These are phyloP conservation scores for Pharnaceum exiguum DNA, from an alignment of 148 eudicot species.

Conservation along the genomic window DNA sequence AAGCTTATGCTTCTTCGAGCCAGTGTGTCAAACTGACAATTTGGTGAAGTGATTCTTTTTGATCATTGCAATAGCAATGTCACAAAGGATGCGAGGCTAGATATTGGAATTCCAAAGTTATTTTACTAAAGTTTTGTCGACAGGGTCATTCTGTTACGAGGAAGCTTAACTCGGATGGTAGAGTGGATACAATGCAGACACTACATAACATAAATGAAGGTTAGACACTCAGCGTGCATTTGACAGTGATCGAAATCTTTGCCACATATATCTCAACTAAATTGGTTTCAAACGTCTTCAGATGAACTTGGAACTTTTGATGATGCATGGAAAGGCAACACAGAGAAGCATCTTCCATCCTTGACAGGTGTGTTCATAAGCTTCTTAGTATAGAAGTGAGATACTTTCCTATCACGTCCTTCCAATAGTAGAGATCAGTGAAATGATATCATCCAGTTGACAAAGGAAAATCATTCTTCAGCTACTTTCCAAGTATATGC, in stretches of 20 bases:
- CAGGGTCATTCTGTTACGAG: slow-evolving; percentile 80
- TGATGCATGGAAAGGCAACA: slow-evolving; percentile 67
- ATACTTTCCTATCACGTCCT: neutral
- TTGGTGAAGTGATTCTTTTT: neutral
- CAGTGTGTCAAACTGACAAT: neutral
- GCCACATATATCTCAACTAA: neutral
- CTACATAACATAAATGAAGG: slow-evolving; percentile 83
- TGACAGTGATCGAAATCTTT: too few relatives aligned
- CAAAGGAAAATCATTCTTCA: too few relatives aligned
- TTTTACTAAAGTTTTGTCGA: slow-evolving; percentile 1
- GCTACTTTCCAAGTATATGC: too few relatives aligned
- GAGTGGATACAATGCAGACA: slow-evolving; percentile 67
- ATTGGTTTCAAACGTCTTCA: slow-evolving; percentile 15
- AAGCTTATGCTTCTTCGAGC: neutral
- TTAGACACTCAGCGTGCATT: slow-evolving; percentile 8
- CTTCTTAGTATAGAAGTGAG: too few relatives aligned
- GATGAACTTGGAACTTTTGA: slow-evolving; percentile 78
- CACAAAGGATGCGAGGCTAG: too few relatives aligned
- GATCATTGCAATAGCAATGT: neutral
- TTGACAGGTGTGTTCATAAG: slow-evolving; percentile 32
- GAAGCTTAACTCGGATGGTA: slow-evolving; percentile 73
- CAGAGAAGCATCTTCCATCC: slow-evolving; percentile 34
- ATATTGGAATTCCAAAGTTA: too few relatives aligned
- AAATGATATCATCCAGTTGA: too few relatives aligned
- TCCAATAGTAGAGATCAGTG: too few relatives aligned